Conservation (phyloP, 2,329 filamentous ascomycete genomes). For the Ramularia collo-cygni region DNA sequence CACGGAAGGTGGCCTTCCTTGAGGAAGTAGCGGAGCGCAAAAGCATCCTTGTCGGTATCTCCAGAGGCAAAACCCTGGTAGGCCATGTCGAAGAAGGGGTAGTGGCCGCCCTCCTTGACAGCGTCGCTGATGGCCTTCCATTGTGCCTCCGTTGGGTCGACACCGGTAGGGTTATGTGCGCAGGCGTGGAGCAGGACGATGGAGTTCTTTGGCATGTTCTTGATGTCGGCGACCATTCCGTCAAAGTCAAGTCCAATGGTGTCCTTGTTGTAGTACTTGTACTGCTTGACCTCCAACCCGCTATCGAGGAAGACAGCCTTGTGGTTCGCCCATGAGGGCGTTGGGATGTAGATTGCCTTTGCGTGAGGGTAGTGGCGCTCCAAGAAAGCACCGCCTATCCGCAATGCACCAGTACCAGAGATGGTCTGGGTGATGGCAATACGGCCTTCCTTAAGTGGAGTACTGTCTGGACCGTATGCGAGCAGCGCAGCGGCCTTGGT, state of each 20-base stretch:
- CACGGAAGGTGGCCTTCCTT: slow-evolving; percentile 82
- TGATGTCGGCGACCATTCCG: slow-evolving; percentile 84
- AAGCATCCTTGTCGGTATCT: slow-evolving; percentile 86
- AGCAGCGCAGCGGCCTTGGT: slow-evolving; percentile 85
- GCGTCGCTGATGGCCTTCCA: slow-evolving; percentile 85
- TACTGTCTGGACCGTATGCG: slow-evolving; percentile 77
- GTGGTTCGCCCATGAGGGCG: slow-evolving; percentile 97
- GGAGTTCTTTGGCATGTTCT: slow-evolving; percentile 77
- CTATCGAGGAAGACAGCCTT: slow-evolving; percentile 92
- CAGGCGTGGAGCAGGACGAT: slow-evolving; percentile 93
- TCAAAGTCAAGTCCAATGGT: slow-evolving; percentile 98
- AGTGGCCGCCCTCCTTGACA: slow-evolving; percentile 81
- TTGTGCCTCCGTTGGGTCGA: slow-evolving; percentile 86
- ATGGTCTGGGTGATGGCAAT: slow-evolving; percentile 95
- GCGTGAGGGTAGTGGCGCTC: slow-evolving; percentile 81
- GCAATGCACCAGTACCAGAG: slow-evolving; percentile 91
- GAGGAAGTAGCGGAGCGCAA: slow-evolving; percentile 87
- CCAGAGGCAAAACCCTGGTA: slow-evolving; percentile 98
- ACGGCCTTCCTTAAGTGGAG: slow-evolving; percentile 65
- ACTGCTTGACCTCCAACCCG: slow-evolving; percentile 84
- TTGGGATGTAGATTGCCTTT: slow-evolving; percentile 96
- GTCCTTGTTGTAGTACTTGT: slow-evolving; percentile 98
- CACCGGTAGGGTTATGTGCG: slow-evolving; percentile 95
- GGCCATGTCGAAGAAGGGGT: slow-evolving; percentile 98
- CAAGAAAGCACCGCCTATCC: slow-evolving; percentile 91